Evolutionary conservation across 805 yeast species (phyloP).

Genomic region (Saccharomycopsis vini): DNA sequence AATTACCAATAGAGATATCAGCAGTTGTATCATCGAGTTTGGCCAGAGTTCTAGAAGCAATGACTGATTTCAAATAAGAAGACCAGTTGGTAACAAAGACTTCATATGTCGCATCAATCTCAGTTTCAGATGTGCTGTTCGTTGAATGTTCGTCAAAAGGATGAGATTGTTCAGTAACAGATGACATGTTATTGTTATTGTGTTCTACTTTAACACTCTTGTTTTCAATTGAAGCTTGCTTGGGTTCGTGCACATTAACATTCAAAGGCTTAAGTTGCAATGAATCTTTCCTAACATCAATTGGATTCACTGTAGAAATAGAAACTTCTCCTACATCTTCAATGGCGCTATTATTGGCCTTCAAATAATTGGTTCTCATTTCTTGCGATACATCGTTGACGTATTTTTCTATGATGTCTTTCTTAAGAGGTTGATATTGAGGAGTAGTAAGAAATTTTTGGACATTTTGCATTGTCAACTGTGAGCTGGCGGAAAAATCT

Average conservation of each 20-base stretch:
- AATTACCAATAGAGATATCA: slow-evolving; percentile 3
- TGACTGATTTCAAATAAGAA: slow-evolving; percentile 9
- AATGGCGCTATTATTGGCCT: not conserved
- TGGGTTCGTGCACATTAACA: too few species aligned
- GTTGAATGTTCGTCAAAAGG: too few species aligned
- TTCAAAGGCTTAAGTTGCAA: too few species aligned
- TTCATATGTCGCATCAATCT: slow-evolving; percentile 9
- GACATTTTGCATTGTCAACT: slow-evolving; percentile 12
- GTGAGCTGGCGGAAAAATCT: slow-evolving; percentile 6
- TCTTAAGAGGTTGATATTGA: slow-evolving; percentile 12
- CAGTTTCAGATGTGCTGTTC: not conserved
- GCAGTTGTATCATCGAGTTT: slow-evolving; percentile 4
- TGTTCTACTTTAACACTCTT: too few species aligned
- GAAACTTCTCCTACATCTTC: too few species aligned
- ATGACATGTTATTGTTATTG: not conserved
- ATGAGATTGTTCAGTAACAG: not conserved
- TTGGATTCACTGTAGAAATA: too few species aligned
- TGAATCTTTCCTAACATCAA: too few species aligned
- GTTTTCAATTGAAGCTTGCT: too few species aligned
- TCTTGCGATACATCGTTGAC: slow-evolving; percentile 13
- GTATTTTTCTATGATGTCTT: slow-evolving; percentile 13
- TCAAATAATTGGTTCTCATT: slow-evolving; percentile 1
- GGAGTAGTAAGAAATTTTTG: slow-evolving; percentile 9
- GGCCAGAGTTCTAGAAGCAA: slow-evolving; percentile 13
- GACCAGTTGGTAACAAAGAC: slow-evolving; percentile 12